These are phyloP conservation scores for Lentinula guzmanii DNA, from an alignment of 768 basidiomycete species.

Conservation along the genomic window DNA sequence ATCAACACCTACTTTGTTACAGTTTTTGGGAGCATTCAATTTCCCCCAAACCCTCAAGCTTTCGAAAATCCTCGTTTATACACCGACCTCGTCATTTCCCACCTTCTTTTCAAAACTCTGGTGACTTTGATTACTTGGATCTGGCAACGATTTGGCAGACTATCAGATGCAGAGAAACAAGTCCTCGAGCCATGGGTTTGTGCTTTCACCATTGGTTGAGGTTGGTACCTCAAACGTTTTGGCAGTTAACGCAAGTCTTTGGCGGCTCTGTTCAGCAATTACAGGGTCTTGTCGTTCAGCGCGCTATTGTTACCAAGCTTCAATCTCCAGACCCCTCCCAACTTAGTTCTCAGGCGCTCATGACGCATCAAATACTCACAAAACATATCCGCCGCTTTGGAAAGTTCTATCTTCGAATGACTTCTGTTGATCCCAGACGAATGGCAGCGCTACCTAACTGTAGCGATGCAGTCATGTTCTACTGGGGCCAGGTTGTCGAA, in stretches of 20 bases:
- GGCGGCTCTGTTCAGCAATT: conserved; percentile 52
- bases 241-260: conserved; percentile 59
- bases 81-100: conserved; percentile 45
- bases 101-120: conserved; percentile 73
- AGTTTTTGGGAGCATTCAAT: conserved; percentile 12
- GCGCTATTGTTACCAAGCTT: background rate
- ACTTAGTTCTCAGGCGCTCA: conserved; percentile 24
- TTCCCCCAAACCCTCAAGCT: conserved; percentile 32
- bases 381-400: conserved; percentile 69
- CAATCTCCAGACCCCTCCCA: background rate
- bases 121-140: conserved; percentile 67
- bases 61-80: conserved; percentile 24
- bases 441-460: conserved; percentile 63
- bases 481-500: conserved; percentile 75
- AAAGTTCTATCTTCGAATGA: conserved; percentile 74
- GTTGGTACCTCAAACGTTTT: background rate
- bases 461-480: conserved; percentile 65
- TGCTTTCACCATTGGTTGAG: conserved; percentile 5
- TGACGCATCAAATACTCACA: conserved; percentile 52
- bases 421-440: conserved; percentile 50
- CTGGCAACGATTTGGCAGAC: conserved; percentile 49
- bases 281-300: conserved; percentile 14
- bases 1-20: conserved; percentile 55
- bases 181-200: conserved; percentile 51
- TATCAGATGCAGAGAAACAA: conserved; percentile 32